A percentile compares a stretch with the other conserved stretches of the same genome.
Evolutionary conservation across 1,284 basidiomycete genomes (phyloP).

Genomic region (Naganishia sp.): DNA sequence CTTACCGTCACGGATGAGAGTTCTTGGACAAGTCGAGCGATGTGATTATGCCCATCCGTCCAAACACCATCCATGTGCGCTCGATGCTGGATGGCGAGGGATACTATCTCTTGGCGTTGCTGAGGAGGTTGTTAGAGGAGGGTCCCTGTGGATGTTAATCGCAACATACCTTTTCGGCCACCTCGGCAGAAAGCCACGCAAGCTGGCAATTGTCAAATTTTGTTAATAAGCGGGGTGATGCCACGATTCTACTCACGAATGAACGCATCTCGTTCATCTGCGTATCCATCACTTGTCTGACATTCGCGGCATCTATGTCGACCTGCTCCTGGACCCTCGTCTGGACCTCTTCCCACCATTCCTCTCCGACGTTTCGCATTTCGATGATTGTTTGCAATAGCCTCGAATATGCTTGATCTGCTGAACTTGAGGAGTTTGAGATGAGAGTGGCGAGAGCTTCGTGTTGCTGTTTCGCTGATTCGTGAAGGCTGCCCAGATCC

Average conservation of each 20-base stretch:
- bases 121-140: background rate
- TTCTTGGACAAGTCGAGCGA: background rate
- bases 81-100: constrained; percentile 1
- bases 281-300: background rate
- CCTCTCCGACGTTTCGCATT: background rate
- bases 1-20: constrained; percentile 1
- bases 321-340: background rate
- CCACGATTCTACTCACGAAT: constrained; percentile 4
- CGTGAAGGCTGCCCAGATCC: background rate
- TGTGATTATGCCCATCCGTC: background rate
- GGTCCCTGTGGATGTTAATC: too few species aligned
- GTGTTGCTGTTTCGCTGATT: constrained; percentile 12
- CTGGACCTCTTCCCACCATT: constrained; percentile 22
- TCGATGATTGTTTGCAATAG: constrained; percentile 8
- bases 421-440: background rate
- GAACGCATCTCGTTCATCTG: constrained; percentile 9
- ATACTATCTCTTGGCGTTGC: constrained; percentile 1
- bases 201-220: constrained; percentile 4
- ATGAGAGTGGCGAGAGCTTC: background rate
- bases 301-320: background rate
- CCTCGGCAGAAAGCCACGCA: background rate
- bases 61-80: background rate
- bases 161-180: constrained; percentile 5
- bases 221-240: background rate
- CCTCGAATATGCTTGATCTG: background rate